phyloP scores from a whole-genome alignment of 345 rosid genomes.

The Melaleuca alternifolia region DNA sequence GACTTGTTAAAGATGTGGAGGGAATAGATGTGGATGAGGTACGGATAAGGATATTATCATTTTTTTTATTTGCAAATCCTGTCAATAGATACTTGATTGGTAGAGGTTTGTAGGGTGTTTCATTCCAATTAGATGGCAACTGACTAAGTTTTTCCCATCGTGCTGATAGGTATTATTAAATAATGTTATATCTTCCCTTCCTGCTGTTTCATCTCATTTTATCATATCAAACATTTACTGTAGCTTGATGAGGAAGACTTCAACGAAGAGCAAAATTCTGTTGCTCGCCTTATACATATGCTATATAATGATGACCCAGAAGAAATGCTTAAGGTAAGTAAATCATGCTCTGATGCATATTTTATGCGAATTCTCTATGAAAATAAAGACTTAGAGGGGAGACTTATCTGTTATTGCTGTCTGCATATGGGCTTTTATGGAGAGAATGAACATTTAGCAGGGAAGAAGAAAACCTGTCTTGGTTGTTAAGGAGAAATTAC shows the following conservation, averaged over 20 bases:
- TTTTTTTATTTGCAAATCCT: background rate
- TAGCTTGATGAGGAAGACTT: slow-evolving; percentile 92
- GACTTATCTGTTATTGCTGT: background rate
- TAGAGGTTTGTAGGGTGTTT: background rate
- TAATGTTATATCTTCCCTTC: background rate
- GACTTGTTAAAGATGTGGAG: slow-evolving; percentile 81
- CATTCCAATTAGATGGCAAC: background rate
- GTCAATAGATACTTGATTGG: background rate
- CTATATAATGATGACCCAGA: slow-evolving; percentile 63
- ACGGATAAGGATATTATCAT: background rate
- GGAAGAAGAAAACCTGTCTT: background rate
- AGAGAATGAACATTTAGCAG: background rate
- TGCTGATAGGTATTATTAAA: background rate
- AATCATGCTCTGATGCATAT: background rate
- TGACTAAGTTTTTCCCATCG: background rate
- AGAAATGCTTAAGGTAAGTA: slow-evolving; percentile 75
- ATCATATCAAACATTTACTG: background rate
- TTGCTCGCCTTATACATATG: slow-evolving; percentile 84
- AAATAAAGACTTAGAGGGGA: background rate
- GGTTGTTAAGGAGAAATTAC: background rate
- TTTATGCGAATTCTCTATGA: background rate
- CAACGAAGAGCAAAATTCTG: slow-evolving; percentile 83
- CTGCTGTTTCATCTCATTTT: background rate
- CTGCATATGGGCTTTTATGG: background rate
- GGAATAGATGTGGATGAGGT: slow-evolving; percentile 63